Percentiles rank a stretch among this genome's conserved stretches.
phyloP scores from a whole-genome alignment of 257 asterid species.

The Pogostemon cablin region DNA sequence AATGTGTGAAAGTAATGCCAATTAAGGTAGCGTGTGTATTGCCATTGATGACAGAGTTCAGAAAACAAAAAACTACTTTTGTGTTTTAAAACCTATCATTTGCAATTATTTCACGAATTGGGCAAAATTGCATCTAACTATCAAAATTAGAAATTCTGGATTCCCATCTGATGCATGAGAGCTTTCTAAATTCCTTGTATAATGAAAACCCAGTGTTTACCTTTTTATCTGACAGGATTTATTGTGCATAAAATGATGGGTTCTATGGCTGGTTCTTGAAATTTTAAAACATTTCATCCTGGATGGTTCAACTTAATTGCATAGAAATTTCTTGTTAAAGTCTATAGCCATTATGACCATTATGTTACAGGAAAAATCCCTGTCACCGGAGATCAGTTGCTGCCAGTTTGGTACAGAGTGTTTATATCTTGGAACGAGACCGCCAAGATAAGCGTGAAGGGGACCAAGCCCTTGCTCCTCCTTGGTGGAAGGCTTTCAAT shows the following conservation, averaged over 20 bases:
- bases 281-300: neutral
- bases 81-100: no score
- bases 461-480: constrained; percentile 75
- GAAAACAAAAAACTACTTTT: no score
- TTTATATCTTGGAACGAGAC: constrained; percentile 79
- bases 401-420: constrained; percentile 87
- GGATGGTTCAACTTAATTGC: neutral
- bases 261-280: neutral
- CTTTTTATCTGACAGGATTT: neutral
- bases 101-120: no score
- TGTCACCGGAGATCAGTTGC: constrained; percentile 71
- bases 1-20: no score
- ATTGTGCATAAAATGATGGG: neutral
- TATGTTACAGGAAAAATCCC: constrained; percentile 61
- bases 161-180: neutral
- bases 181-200: neutral
- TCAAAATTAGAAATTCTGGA: neutral
- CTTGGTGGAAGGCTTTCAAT: constrained; percentile 79
- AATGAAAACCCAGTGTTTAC: neutral
- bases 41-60: no score
- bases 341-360: neutral
- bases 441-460: constrained; percentile 75
- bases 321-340: neutral
- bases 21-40: no score
- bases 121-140: no score